Evolutionary conservation across 805 yeast genomes (phyloP), one percentile per base, ranked within the genome.

Genomic region (Brettanomyces sp.): DNA sequence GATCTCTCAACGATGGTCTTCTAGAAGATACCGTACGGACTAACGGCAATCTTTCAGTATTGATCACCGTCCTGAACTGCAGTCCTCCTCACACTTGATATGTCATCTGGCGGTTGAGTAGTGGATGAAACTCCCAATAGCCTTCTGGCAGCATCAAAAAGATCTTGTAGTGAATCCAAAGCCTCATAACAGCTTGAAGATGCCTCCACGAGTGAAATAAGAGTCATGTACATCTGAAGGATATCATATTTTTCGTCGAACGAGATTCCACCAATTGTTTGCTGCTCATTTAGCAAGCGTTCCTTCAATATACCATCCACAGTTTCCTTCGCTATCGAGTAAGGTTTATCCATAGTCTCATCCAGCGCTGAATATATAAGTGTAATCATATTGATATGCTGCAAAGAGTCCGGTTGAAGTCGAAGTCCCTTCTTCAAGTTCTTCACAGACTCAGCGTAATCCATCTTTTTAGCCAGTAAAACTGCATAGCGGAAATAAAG

Each of bases 171-270:
- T 43, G 71, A 68, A 38, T 81, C 86, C 48, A 86, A 59, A 0
- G 88, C 78, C 39, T 74, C 74, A 28, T 71, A 67, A 1, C 72
- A 63, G 5, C 88, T 91, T 47, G 74, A 69, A 4, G 76, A 66
- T 5, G 77, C 70, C 55, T 84, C 89, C 44, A 79, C 65, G n/a
- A 87, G 66, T 1, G 86, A 79, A 35, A 88, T 65, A 54, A 83
- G 86, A 0, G 95, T 82, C 63, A 85, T 70, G 54, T 85, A 85
- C 58, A 88, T 69, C 57, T 86, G 85, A 44, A 81, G 57, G 46
- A 80, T 72, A 47, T 73, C 79, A 64, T 74, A 66, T 55, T 74
- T 64, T 35, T 64, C 47, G 14, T 43, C 42, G 12, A 47, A 34
- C 13, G 56, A 23, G 30, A 52, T 36, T 1, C 45, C 37, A 22